phyloP scores from a whole-genome alignment of 169 alveolate genomes.

The Plasmodium sp. region DNA sequence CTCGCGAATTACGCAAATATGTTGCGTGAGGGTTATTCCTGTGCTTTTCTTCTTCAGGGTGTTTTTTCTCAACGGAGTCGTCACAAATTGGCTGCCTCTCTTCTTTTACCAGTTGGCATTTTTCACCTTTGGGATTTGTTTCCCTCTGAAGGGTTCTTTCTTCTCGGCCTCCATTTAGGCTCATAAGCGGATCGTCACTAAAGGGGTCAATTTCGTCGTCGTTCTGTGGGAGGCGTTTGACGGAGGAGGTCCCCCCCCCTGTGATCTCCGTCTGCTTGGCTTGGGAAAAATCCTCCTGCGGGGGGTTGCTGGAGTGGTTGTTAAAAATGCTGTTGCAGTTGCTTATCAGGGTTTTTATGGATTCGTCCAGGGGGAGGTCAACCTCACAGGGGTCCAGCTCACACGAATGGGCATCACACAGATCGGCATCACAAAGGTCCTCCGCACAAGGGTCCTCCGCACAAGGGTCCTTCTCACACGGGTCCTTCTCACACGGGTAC shows the following conservation, averaged over 20 bases:
- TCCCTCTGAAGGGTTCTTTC: neutral
- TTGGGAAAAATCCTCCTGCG: neutral
- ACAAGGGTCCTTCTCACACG: neutral
- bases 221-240: neutral
- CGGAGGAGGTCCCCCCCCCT: neutral
- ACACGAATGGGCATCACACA: neutral
- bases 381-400: neutral
- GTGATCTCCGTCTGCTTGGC: neutral
- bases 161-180: neutral
- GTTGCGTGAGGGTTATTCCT: neutral
- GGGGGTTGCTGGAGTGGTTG: neutral
- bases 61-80: neutral
- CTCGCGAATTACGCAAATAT: neutral
- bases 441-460: neutral
- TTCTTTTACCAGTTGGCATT: neutral
- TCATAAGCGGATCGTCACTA: neutral
- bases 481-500: neutral
- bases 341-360: conserved; percentile 1
- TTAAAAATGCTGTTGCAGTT: conserved; percentile 21
- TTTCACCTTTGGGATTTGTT: neutral
- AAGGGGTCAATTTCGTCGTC: neutral
- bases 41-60: neutral
- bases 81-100: neutral
- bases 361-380: neutral
- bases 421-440: neutral